Percentiles rank a stretch among this genome's conserved stretches.
These are phyloP conservation scores for Blastobotrys arbuscula DNA, from an alignment of 1,139 yeast genomes.

Conservation along the genomic window DNA sequence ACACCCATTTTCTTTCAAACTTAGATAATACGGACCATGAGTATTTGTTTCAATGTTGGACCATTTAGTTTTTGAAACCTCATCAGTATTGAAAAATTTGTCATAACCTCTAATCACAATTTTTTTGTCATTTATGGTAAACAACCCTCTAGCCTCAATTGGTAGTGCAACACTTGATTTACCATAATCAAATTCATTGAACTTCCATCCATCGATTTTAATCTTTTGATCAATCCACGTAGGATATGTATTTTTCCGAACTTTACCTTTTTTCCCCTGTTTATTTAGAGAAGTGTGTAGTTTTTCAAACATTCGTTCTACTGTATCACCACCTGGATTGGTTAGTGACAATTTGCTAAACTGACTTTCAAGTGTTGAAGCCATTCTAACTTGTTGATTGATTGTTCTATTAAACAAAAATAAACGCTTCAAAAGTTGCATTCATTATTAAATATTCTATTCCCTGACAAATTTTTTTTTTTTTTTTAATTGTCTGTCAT, in stretches of 20 bases:
- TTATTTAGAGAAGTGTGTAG: constrained; percentile 6
- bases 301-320: constrained; percentile 9
- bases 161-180: constrained; percentile 54
- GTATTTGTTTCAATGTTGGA: constrained; percentile 44
- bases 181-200: constrained; percentile 83
- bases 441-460: too few relatives aligned
- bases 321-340: constrained; percentile 8
- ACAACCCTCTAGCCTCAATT: constrained; percentile 76
- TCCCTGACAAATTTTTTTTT: too few relatives aligned
- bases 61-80: constrained; percentile 51
- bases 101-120: constrained; percentile 87
- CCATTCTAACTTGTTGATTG: too few relatives aligned
- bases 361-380: background rate
- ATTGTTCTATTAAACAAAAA: too few relatives aligned
- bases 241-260: constrained; percentile 20
- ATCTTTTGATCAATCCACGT: constrained; percentile 28
- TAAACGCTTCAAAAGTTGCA: too few relatives aligned
- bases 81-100: constrained; percentile 83
- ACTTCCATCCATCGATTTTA: constrained; percentile 57
- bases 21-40: constrained; percentile 70
- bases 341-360: background rate
- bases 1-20: constrained; percentile 91
- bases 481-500: too few relatives aligned
- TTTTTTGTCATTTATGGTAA: constrained; percentile 44
- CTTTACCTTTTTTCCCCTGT: constrained; percentile 21